Conservation (phyloP, 2,329 filamentous ascomycete species). For the Xylaria hypoxylon region DNA sequence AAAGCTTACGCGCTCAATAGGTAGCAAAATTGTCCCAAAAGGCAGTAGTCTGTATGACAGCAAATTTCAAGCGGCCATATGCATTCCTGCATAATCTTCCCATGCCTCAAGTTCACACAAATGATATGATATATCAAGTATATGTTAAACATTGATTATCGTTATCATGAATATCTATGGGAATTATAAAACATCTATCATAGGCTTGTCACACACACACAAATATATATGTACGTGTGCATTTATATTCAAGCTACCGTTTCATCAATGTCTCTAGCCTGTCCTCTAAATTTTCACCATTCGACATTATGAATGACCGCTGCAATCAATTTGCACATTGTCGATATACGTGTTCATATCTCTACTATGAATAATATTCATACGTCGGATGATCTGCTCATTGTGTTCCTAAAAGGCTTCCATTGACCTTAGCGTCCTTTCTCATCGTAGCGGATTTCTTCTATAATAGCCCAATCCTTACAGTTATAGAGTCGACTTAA, state of each 20-base stretch:
- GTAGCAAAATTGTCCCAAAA: background rate
- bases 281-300: no score
- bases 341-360: background rate
- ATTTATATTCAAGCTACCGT: no score
- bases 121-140: background rate
- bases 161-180: no score
- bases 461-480: constrained; percentile 40
- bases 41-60: background rate
- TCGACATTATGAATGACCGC: background rate
- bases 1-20: constrained; percentile 5
- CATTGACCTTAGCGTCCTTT: background rate
- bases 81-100: background rate
- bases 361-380: background rate
- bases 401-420: background rate
- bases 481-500: constrained; percentile 57
- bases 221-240: no score
- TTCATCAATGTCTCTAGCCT: no score
- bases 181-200: no score
- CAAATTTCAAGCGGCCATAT: constrained; percentile 1
- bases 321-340: background rate
- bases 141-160: no score
- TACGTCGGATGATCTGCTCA: background rate
- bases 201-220: no score
- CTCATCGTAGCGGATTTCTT: background rate
- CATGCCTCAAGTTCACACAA: background rate